These are phyloP conservation scores for Arthrinium puccinioides DNA, from an alignment of 2,329 filamentous ascomycete genomes.

Conservation along the genomic window DNA sequence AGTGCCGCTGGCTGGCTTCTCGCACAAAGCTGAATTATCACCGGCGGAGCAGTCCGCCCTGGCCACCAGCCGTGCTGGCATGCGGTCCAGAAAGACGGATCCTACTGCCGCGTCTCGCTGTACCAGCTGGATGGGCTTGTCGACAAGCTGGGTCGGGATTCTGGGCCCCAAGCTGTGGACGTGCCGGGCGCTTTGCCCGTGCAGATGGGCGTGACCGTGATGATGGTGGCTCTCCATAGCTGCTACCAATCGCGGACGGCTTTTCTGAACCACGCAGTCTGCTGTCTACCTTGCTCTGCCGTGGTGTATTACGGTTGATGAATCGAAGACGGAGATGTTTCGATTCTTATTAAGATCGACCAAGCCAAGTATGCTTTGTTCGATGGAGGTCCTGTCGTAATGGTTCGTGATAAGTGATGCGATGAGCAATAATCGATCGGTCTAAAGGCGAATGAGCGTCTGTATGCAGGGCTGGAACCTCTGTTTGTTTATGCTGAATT, in stretches of 20 bases:
- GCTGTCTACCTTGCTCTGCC: too few species aligned
- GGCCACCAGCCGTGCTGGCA: not conserved
- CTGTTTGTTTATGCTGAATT: too few species aligned
- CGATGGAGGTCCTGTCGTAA: too few species aligned
- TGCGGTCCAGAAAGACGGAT: not conserved
- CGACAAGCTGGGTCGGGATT: constrained; percentile 7
- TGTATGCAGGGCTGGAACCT: too few species aligned
- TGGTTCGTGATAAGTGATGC: too few species aligned
- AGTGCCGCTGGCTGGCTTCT: constrained; percentile 46
- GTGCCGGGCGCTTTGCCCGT: constrained; percentile 12
- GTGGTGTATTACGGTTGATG: too few species aligned
- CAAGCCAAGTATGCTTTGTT: too few species aligned
- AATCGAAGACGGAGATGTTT: too few species aligned
- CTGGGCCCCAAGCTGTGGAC: constrained; percentile 15
- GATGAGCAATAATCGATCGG: too few species aligned
- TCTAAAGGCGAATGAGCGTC: too few species aligned
- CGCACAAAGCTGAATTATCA: constrained; percentile 39
- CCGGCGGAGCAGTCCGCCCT: constrained; percentile 7
- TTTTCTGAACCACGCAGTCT: too few species aligned
- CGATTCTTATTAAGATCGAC: too few species aligned
- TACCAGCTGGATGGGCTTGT: constrained; percentile 8
- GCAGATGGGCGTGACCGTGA: constrained; percentile 7
- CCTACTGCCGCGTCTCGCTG: not conserved
- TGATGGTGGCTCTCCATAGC: constrained; percentile 6
- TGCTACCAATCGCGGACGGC: constrained; percentile 9